These are phyloP conservation scores for Lactarius quietus DNA, from an alignment of 768 basidiomycete species.

Conservation along the genomic window DNA sequence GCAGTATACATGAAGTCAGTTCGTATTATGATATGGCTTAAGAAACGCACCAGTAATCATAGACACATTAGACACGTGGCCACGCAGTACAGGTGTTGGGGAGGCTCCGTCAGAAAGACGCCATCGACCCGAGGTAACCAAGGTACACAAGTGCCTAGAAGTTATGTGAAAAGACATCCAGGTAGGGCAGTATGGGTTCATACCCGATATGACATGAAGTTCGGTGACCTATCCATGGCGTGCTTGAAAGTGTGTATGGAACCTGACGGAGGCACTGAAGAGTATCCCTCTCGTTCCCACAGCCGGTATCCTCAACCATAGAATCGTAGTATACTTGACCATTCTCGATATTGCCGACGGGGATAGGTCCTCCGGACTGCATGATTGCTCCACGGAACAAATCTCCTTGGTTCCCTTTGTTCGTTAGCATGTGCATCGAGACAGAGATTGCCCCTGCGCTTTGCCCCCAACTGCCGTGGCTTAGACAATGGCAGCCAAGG, in stretches of 20 bases:
- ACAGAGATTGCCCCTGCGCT: slow-evolving; percentile 57
- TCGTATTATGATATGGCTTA: background rate
- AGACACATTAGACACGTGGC: slow-evolving; percentile 46
- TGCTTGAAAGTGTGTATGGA: slow-evolving; percentile 37
- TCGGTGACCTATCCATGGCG: slow-evolving; percentile 41
- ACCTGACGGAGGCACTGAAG: slow-evolving; percentile 41
- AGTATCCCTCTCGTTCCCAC: slow-evolving; percentile 39
- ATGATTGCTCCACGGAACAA: slow-evolving; percentile 50
- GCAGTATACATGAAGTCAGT: background rate
- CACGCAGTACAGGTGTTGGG: slow-evolving; percentile 37
- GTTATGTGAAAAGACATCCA: no score
- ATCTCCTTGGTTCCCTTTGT: slow-evolving; percentile 43
- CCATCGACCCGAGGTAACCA: no score
- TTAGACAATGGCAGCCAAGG: slow-evolving; percentile 33
- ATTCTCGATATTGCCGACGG: slow-evolving; percentile 35
- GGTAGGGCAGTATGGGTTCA: slow-evolving; percentile 1
- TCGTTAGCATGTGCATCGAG: slow-evolving; percentile 47
- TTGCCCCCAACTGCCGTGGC: slow-evolving; percentile 45
- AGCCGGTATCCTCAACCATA: slow-evolving; percentile 41
- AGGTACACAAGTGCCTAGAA: slow-evolving; percentile 36
- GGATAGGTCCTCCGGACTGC: slow-evolving; percentile 39
- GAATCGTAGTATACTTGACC: slow-evolving; percentile 46
- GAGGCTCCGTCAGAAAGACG: no score
- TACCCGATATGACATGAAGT: slow-evolving; percentile 41
- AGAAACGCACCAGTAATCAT: slow-evolving; percentile 40